Evolutionary conservation across 495 filamentous ascomycete genomes (phyloP), one percentile per base, ranked within the genome.

Genomic region (Penicillium nucicola): DNA sequence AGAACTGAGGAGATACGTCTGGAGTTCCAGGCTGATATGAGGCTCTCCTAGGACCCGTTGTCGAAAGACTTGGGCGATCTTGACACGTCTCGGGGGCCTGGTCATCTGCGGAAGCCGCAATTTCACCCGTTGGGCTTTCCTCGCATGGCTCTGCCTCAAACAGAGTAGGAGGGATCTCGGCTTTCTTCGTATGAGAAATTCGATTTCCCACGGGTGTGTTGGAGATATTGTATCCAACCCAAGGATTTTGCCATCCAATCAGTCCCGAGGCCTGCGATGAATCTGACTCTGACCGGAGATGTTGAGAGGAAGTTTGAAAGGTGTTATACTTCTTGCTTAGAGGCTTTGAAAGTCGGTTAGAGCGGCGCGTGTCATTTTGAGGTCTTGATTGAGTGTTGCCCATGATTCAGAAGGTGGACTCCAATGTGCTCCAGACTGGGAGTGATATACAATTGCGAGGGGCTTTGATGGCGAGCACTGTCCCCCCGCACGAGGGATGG

Each of bases 331-430:
- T 59, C 39, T 64, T 70, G 11, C 67, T 66, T 18, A 66, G 62
- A 15, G 75, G 72, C 35, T 78, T 78, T 20, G 74, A 75, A 38
- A 76, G 60, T 25, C 72, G 67, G 30, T 70, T 74, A 19, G 63
- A 57, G 33, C 64, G 67, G 45, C 62, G 62, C 31, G 53, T 66
- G 45, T 75, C 73, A 33, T 70, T 58, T 62, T 61, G 69, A 35
- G 56, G 54, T 15, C 55, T 64, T 22, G 73, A 76, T 48, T 68
- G 62, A 38, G 56, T 56, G 49, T 66, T 72, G 57, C 69, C 69
- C 66, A 74, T 74, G 58, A 41, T 65, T 57, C 42, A 33, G 13
- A 52, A 30, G 33, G 35, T 41, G 48, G 42, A 39, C 47, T 49
- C 38, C 28, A 46, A 52, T 38, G 48, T 50, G 48, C 39, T 58